Evolutionary conservation across 257 asterid genomes (phyloP), one percentile per base, ranked within the genome.

Genomic region (Plantago elongata): DNA sequence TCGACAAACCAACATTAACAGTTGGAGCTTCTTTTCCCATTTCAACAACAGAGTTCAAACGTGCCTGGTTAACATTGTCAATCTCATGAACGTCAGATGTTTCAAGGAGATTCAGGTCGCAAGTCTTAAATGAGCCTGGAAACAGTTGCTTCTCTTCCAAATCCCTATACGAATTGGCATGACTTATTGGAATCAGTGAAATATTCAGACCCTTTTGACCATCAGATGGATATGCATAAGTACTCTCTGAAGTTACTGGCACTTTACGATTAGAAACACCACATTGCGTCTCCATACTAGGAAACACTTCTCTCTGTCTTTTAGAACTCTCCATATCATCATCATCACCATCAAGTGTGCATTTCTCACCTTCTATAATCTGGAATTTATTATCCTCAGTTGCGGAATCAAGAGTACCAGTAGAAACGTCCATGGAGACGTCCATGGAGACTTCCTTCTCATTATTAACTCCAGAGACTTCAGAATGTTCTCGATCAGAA

Each of bases 101-200:
- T 75, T 85, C 98, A 72, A 72, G 71, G 62, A 83, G 94, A 78
- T 93, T 89, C 72, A 93, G 85, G 75, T 93, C 99, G 3, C 88
- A 92, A 15, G 91, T 85, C 75, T 89, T 89, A 47, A 87, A 89
- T 72, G 97, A 86, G 67, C 85, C 76, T 0, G 93, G 87, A 72
- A 81, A 78, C 27, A 84, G 75, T 65, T 81, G 87, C 62, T 78
- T 86, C 75, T 81, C 94, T 77, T 78, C 81, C 45, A 83, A 57
- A 71, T 72, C 77, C 48, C 76, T 83, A 63, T 67, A 68, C 11
- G 82, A 61, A 13, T 73, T 81, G 43, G 71, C 42, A 13, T 64
- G 77, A 46, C 67, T 76, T 70, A 72, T 69, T 9, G 90, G 75
- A 75, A 77, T 72, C 45, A 76, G 71, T 49, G 90, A 72, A 63